phyloP scores from a whole-genome alignment of 1,284 basidiomycete genomes.

The Marasmius oreades region DNA sequence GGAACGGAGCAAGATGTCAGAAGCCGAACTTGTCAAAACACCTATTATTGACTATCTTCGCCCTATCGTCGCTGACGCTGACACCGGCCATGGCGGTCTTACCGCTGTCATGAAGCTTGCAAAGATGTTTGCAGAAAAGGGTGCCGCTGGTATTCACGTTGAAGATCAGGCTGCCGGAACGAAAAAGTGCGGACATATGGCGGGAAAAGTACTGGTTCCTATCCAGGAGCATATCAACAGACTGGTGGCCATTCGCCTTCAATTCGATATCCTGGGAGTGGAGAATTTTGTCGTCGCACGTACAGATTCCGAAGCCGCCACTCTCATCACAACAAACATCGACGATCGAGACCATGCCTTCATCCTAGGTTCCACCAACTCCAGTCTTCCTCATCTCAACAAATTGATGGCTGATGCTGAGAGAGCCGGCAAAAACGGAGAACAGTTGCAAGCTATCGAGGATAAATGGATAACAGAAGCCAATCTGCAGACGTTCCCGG shows the following conservation, averaged over 20 bases:
- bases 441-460: constrained; percentile 82
- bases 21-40: constrained; percentile 68
- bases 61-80: constrained; percentile 79
- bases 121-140: constrained; percentile 77
- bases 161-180: constrained; percentile 82
- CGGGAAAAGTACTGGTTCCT: constrained; percentile 80
- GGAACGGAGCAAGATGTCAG: constrained; percentile 68
- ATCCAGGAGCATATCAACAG: constrained; percentile 77
- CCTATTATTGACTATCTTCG: constrained; percentile 64
- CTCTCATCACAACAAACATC: constrained; percentile 94
- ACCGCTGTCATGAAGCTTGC: constrained; percentile 80
- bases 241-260: constrained; percentile 71
- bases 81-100: constrained; percentile 82
- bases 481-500: constrained; percentile 77
- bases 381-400: constrained; percentile 66
- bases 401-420: constrained; percentile 85
- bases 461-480: constrained; percentile 83
- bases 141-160: constrained; percentile 79
- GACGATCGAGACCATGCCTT: constrained; percentile 96
- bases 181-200: constrained; percentile 87
- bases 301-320: constrained; percentile 91
- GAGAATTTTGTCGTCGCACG: constrained; percentile 73
- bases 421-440: constrained; percentile 73
- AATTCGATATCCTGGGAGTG: constrained; percentile 62
- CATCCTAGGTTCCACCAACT: constrained; percentile 90